Evolutionary conservation across 371 early-diverging fungal species (phyloP).

Genomic region (Nematocida parisii): DNA sequence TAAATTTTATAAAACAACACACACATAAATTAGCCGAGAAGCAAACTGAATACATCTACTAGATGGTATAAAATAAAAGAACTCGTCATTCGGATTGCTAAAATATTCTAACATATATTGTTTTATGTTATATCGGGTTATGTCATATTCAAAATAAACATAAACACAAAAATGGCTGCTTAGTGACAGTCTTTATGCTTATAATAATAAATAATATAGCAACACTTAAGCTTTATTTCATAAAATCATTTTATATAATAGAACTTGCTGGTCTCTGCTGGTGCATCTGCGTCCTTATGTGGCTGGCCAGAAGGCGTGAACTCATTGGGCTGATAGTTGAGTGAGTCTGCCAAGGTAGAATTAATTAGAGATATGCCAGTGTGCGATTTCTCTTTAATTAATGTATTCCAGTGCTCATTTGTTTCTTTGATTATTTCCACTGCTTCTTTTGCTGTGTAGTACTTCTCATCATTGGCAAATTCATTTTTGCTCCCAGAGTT

Average conservation of each 20-base stretch:
- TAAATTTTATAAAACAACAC: too few relatives aligned
- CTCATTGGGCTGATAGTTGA: slow-evolving; percentile 5
- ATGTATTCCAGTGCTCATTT: slow-evolving; percentile 84
- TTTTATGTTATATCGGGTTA: too few relatives aligned
- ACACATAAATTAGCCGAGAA: too few relatives aligned
- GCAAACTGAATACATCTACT: too few relatives aligned
- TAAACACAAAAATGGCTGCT: too few relatives aligned
- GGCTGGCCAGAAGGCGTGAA: not conserved
- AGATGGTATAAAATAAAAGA: too few relatives aligned
- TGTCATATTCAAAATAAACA: too few relatives aligned
- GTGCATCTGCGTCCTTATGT: not conserved
- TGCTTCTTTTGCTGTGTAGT: slow-evolving; percentile 79
- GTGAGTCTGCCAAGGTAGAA: slow-evolving; percentile 24
- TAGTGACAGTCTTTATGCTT: too few relatives aligned
- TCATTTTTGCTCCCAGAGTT: slow-evolving; percentile 95
- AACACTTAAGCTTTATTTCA: not conserved
- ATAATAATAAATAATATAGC: too few relatives aligned
- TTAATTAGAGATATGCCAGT: slow-evolving; percentile 76
- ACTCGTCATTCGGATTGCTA: too few relatives aligned
- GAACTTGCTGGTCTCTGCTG: slow-evolving; percentile 25
- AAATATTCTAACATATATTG: too few relatives aligned
- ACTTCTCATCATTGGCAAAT: slow-evolving; percentile 89
- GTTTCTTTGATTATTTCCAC: slow-evolving; percentile 82
- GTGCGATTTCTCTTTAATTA: slow-evolving; percentile 72
- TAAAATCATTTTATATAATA: slow-evolving; percentile 14